These are phyloP conservation scores for Adansonia madagascariensis DNA, from an alignment of 441 rosid genomes.

Conservation along the genomic window DNA sequence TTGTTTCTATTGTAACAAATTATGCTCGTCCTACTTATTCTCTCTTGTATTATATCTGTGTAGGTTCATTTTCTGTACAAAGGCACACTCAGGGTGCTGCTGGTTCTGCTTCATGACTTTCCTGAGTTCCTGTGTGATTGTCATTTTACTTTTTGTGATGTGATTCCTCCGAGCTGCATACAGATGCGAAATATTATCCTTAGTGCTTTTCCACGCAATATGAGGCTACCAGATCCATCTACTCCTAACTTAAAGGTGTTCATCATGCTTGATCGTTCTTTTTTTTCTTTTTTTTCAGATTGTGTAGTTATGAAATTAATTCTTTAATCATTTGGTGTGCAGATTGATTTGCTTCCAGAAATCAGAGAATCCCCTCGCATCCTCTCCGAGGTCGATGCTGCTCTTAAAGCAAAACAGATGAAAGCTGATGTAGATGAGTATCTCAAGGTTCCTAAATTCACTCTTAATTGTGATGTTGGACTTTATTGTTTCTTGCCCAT, in stretches of 20 bases:
- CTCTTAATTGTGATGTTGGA: not conserved
- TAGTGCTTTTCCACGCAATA: conserved; percentile 93
- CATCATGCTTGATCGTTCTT: not conserved
- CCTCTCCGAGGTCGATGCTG: conserved; percentile 94
- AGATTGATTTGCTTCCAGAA: conserved; percentile 98
- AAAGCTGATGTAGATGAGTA: conserved; percentile 94
- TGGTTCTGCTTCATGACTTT: conserved; percentile 97
- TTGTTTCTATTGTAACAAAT: not conserved
- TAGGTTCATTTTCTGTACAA: conserved; percentile 87
- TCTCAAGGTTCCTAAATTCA: conserved; percentile 61
- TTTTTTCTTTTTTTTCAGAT: not conserved
- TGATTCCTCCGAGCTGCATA: conserved; percentile 98
- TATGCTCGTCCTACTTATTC: conserved; percentile 15
- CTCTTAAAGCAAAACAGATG: conserved; percentile 83
- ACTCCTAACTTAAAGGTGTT: conserved; percentile 94
- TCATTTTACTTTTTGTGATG: conserved; percentile 97
- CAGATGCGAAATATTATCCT: conserved; percentile 98
- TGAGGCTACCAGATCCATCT: conserved; percentile 99
- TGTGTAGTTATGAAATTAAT: conserved; percentile 15
- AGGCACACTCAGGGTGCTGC: conserved; percentile 93
- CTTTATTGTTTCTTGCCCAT: conserved; percentile 3
- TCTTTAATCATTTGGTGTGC: conserved; percentile 24
- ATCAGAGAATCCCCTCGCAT: conserved; percentile 84
- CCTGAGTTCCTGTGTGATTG: conserved; percentile 98
- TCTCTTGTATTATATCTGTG: conserved; percentile 39